Evolutionary conservation across 805 yeast species (phyloP).

Genomic region (Pichia occidentalis): DNA sequence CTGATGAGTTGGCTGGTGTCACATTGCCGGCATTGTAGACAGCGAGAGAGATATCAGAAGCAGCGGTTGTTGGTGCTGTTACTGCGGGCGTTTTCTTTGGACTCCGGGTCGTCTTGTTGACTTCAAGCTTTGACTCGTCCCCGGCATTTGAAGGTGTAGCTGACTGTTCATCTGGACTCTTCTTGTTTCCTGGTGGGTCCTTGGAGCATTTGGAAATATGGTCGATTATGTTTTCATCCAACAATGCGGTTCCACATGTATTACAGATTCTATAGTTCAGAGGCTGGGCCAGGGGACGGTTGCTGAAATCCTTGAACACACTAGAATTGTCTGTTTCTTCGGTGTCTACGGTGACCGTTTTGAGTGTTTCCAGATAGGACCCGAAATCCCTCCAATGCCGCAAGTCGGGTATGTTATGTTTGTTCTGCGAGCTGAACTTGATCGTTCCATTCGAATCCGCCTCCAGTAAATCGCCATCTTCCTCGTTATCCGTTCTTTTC

Average conservation of each 20-base stretch:
- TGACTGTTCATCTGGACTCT: too few species aligned
- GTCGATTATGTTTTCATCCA: constrained; percentile 30
- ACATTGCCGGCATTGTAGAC: too few species aligned
- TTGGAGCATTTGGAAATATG: constrained; percentile 37
- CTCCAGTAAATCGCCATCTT: neutral
- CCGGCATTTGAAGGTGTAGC: too few species aligned
- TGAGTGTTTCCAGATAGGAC: constrained; percentile 27
- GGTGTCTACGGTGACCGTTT: constrained; percentile 15
- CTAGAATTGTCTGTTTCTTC: constrained; percentile 9
- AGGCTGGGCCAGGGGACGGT: constrained; percentile 34
- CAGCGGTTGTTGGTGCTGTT: too few species aligned
- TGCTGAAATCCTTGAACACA: constrained; percentile 1
- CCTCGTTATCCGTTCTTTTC: neutral
- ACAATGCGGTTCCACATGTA: constrained; percentile 40
- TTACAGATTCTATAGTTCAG: constrained; percentile 42
- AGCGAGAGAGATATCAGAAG: constrained; percentile 11
- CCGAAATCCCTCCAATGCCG: constrained; percentile 34
- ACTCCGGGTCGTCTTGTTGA: neutral
- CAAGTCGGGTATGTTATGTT: constrained; percentile 17
- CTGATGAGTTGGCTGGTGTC: neutral
- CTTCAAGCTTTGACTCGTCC: too few species aligned
- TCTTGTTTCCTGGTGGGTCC: constrained; percentile 18
- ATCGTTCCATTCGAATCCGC: too few species aligned
- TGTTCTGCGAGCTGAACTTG: too few species aligned
- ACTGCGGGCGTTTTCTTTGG: constrained; percentile 7